Percentiles rank a stretch among this genome's conserved stretches.
These are phyloP conservation scores for Bonnemaisonia californica DNA, from an alignment of 31 red algal genomes.

Conservation along the genomic window DNA sequence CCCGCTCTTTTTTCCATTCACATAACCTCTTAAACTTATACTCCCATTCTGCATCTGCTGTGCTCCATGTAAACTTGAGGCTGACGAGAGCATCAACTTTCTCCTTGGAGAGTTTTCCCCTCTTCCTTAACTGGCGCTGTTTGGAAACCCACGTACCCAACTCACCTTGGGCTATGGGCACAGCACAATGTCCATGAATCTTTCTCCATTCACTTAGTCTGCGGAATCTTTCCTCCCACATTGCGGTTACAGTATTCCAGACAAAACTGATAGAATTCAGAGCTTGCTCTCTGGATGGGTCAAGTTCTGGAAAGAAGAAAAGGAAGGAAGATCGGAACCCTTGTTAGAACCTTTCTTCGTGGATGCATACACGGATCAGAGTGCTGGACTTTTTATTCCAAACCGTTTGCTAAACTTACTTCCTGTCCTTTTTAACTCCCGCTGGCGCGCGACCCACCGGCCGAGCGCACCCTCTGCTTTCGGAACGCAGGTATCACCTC, in stretches of 20 bases:
- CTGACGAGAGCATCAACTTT: constrained; percentile 61
- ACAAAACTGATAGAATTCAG: constrained; percentile 77
- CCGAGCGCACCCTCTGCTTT: constrained; percentile 80
- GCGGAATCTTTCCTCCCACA: constrained; percentile 77
- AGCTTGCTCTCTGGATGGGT: constrained; percentile 45
- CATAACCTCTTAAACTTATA: constrained; percentile 72
- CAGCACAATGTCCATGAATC: constrained; percentile 59
- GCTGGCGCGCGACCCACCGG: constrained; percentile 83
- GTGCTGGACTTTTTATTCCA: too few relatives aligned
- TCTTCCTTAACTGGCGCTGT: constrained; percentile 59
- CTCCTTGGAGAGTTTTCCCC: constrained; percentile 64
- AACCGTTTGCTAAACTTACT: too few relatives aligned
- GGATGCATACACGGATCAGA: too few relatives aligned
- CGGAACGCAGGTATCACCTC: constrained; percentile 72
- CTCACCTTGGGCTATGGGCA: constrained; percentile 76
- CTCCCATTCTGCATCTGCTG: constrained; percentile 81
- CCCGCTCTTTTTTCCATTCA: constrained; percentile 50
- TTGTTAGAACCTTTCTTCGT: too few relatives aligned
- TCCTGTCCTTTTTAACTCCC: constrained; percentile 68
- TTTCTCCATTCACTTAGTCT: constrained; percentile 55
- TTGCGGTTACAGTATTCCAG: constrained; percentile 75
- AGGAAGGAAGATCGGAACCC: too few relatives aligned
- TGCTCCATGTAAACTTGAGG: constrained; percentile 78
- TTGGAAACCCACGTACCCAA: constrained; percentile 83
- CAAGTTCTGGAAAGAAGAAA: constrained; percentile 46